A percentile compares a stretch with the other conserved stretches of the same genome.
These are phyloP conservation scores for Aspergillus heteromorphus DNA, from an alignment of 495 filamentous ascomycete genomes.

Conservation along the genomic window DNA sequence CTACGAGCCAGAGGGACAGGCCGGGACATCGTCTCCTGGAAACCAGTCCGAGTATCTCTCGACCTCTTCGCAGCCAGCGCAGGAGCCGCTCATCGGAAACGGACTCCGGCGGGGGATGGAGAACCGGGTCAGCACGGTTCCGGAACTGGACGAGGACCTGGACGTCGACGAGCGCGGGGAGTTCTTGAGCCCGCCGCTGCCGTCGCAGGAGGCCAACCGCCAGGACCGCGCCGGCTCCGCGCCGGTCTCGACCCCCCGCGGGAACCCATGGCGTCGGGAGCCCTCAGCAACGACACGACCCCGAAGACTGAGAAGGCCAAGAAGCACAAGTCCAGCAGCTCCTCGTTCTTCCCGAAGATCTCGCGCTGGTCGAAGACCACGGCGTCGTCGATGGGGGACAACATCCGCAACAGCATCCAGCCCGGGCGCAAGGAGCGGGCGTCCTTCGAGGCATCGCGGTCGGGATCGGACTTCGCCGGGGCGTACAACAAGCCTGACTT, in stretches of 20 bases:
- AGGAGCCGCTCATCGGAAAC: conserved; percentile 10
- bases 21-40: conserved; percentile 68
- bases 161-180: conserved; percentile 51
- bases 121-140: conserved; percentile 82
- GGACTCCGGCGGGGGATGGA: conserved; percentile 59
- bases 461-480: conserved; percentile 60
- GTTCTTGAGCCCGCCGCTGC: conserved; percentile 43
- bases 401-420: conserved; percentile 48
- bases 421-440: conserved; percentile 45
- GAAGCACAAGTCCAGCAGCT: conserved; percentile 87
- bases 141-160: conserved; percentile 69
- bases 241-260: conserved; percentile 73
- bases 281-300: conserved; percentile 69
- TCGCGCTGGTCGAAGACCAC: conserved; percentile 98
- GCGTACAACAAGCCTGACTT: conserved; percentile 55
- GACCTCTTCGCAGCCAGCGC: conserved; percentile 54
- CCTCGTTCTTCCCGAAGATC: conserved; percentile 87
- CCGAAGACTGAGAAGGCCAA: conserved; percentile 72
- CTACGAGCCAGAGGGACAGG: conserved; percentile 79
- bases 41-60: conserved; percentile 77
- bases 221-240: conserved; percentile 55
- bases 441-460: conserved; percentile 57
- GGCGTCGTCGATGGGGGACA: conserved; percentile 64
- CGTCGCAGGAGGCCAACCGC: conserved; percentile 26
- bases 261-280: conserved; percentile 46